These are phyloP conservation scores for Apiotrichum veenhuisii DNA, from an alignment of 1,284 basidiomycete species.

Conservation along the genomic window DNA sequence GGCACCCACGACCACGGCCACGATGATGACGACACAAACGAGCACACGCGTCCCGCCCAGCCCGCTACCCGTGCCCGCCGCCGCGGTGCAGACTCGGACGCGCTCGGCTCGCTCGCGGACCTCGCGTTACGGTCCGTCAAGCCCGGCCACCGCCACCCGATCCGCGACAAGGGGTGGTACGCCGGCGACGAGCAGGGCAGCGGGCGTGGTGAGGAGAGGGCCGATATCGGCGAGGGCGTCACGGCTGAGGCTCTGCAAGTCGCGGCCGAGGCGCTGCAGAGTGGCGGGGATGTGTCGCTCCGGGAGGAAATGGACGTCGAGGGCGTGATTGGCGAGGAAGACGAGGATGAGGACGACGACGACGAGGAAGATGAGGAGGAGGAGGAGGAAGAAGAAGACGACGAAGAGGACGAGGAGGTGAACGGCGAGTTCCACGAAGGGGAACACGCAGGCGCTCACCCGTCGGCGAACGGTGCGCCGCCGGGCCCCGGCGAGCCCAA, in stretches of 20 bases:
- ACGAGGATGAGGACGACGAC: conserved; percentile 1
- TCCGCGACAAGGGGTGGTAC: neutral
- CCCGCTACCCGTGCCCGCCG: too few relatives aligned
- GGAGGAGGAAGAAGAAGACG: conserved; percentile 10
- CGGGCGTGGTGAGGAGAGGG: neutral
- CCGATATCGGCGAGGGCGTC: neutral
- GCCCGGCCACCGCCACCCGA: neutral
- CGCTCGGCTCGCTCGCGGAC: neutral
- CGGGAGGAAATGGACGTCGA: conserved; percentile 15
- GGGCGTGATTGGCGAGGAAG: conserved; percentile 1
- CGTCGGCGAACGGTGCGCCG: neutral
- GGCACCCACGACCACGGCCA: neutral
- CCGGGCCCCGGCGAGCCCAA: neutral
- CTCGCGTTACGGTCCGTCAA: neutral
- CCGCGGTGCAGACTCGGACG: neutral
- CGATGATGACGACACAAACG: neutral
- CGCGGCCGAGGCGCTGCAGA: neutral
- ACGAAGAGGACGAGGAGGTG: conserved; percentile 8
- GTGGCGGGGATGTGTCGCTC: conserved; percentile 16
- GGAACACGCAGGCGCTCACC: neutral
- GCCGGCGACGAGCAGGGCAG: neutral
- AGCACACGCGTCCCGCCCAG: too few relatives aligned
- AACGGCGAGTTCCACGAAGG: neutral
- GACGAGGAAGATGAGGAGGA: conserved; percentile 4
- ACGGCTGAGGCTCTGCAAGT: neutral